Evolutionary conservation across 1,284 basidiomycete genomes (phyloP).

Genomic region (Ganoderma sinense): DNA sequence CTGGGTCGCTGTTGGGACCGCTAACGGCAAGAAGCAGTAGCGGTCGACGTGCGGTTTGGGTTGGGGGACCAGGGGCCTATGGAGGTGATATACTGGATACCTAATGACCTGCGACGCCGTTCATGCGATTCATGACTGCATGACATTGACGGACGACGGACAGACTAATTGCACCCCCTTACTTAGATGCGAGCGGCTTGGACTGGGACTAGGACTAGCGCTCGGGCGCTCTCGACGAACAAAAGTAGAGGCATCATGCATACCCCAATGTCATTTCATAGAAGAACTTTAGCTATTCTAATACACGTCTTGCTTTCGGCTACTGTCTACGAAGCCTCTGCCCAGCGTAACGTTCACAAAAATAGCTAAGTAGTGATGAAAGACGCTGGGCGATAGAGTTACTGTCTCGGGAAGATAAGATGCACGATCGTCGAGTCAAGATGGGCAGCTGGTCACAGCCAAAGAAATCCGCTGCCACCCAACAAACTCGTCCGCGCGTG

Average conservation of each 20-base stretch:
- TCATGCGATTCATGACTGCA: constrained; percentile 14
- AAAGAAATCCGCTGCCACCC: constrained; percentile 24
- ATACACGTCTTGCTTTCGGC: not conserved
- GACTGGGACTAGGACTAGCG: not conserved
- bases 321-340: not conserved
- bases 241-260: constrained; percentile 5
- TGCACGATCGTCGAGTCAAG: constrained; percentile 31
- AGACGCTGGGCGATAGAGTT: not conserved
- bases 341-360: too few relatives aligned
- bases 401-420: constrained; percentile 25
- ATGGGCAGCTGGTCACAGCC: constrained; percentile 14
- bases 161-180: not conserved
- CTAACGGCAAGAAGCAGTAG: constrained; percentile 37
- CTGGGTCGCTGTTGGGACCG: constrained; percentile 61
- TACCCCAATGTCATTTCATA: constrained; percentile 1
- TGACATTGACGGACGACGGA: constrained; percentile 2
- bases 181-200: not conserved
- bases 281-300: constrained; percentile 5
- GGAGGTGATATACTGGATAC: constrained; percentile 9
- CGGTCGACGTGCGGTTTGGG: not conserved
- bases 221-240: not conserved
- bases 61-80: too few relatives aligned
- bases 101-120: constrained; percentile 9
- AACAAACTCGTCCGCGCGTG: constrained; percentile 16
- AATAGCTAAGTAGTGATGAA: too few relatives aligned